Conservation (phyloP, 1,139 yeast species). For the Debaryomyces singareniensis region DNA sequence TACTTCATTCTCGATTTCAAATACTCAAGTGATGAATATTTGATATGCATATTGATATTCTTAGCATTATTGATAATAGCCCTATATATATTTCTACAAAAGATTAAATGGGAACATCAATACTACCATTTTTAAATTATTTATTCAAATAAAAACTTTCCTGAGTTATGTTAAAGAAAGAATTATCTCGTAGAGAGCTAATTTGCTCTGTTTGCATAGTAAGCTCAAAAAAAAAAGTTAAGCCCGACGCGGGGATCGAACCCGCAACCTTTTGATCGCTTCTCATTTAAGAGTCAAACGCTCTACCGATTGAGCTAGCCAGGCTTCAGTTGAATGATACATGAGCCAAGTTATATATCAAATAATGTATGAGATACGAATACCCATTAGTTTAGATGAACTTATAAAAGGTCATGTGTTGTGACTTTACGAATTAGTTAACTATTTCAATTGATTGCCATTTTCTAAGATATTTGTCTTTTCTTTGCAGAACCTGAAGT, state of each 20-base stretch:
- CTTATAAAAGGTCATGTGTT: no score
- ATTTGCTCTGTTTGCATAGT: background rate
- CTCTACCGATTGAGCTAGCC: conserved; percentile 17
- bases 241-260: conserved; percentile 34
- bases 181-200: background rate
- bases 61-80: conserved; percentile 20
- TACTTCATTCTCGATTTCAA: no score
- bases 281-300: conserved; percentile 13
- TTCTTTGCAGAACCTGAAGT: no score
- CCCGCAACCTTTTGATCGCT: conserved; percentile 30
- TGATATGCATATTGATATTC: no score
- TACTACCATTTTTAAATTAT: background rate
- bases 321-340: conserved; percentile 7
- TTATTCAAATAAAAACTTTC: background rate
- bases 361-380: no score
- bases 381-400: no score
- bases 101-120: conserved; percentile 18
- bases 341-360: background rate
- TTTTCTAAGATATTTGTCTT: no score
- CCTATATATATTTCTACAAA: conserved; percentile 22
- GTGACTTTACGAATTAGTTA: no score
- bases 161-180: no score
- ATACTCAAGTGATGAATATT: no score
- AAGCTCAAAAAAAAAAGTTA: conserved; percentile 6
- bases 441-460: no score